Base-by-base conservation (phyloP, 2,329 filamentous ascomycete genomes). In the Zymoseptoria ardabiliae region DNA sequence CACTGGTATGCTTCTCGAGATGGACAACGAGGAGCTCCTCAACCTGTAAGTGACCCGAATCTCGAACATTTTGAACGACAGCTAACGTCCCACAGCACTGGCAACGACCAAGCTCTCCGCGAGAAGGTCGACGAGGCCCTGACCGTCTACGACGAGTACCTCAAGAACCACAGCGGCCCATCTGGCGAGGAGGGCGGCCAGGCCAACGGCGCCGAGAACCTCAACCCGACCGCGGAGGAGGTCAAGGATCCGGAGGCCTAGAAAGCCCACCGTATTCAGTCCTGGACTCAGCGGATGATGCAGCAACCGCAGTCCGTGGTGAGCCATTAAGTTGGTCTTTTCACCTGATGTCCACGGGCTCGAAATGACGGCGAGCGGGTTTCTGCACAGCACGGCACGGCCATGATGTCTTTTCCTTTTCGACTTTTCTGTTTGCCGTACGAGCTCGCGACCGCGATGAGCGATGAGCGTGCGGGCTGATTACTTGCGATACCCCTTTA, bases 1-100 rank as follows among this genome's bases (percentile, higher is more conserved):
- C 77, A 99, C 94, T 63, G 94, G 94, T 79, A 99, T 99, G 94
- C 88, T 99, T 71, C 80, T 99, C 71, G 94, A 99, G 85, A 99
- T 99, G 94, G 94, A 97, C 72, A 97, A 97, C 79, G 76, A 82
- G 59, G 94, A 99, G 81, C 82, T 99, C 70, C 84, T 99, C 73
- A 90, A 90, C 79, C 85, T 99, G 90, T 96, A 88, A 90, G 92
- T 90, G 65, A 64, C 57, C 17, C n/a, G 51, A 53, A 41, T 56
- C 55, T 19, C 21, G 55, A 9, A 13, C 20, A 41, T 23, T 59
- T 19, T 51, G 25, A 35, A 52, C 21, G 4, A 25, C 28, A 60
- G 72, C 69, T 77, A 64, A 76, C 68, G 59, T 30, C 52, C 55
- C 35, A 54, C 65, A 96, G 92, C 65, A 91, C 96, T 68, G 90